A percentile compares a stretch with the other conserved stretches of the same genome.
These are phyloP conservation scores for Kodamaea plutei DNA, from an alignment of 1,139 yeast species.

Conservation along the genomic window DNA sequence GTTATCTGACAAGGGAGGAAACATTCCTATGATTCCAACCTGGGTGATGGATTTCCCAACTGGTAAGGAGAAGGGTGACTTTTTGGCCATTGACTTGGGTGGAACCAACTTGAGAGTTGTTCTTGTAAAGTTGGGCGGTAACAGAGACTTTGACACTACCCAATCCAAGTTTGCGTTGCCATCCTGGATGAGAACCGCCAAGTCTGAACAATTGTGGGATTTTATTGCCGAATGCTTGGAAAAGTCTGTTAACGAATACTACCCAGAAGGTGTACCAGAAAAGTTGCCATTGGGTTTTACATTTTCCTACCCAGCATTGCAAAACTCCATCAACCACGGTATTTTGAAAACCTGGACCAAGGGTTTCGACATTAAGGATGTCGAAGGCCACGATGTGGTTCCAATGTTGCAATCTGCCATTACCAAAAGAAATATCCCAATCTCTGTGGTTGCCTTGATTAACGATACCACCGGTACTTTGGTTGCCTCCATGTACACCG, in stretches of 20 bases:
- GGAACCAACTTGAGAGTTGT: constrained; percentile 94
- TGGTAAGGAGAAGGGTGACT: constrained; percentile 85
- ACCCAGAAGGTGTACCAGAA: constrained; percentile 52
- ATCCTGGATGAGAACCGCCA: constrained; percentile 68
- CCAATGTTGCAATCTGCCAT: constrained; percentile 83
- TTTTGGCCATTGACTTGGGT: constrained; percentile 90
- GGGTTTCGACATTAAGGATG: constrained; percentile 91
- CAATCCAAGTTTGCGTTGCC: constrained; percentile 84
- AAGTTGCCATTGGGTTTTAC: constrained; percentile 87
- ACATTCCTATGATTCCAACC: constrained; percentile 94
- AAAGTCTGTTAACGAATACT: constrained; percentile 56
- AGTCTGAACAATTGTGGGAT: constrained; percentile 72
- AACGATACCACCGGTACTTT: constrained; percentile 97
- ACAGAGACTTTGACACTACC: constrained; percentile 72
- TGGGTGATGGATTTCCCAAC: constrained; percentile 95
- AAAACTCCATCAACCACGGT: constrained; percentile 78
- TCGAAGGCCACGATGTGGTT: constrained; percentile 92
- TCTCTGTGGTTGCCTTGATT: constrained; percentile 84
- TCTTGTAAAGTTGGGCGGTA: constrained; percentile 73
- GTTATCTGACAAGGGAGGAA: constrained; percentile 68
- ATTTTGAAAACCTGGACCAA: constrained; percentile 95
- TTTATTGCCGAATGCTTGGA: constrained; percentile 82
- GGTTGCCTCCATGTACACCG: constrained; percentile 92
- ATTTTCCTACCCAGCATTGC: constrained; percentile 90
- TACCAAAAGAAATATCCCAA: constrained; percentile 62